These are phyloP conservation scores for Eucalyptus microcorys DNA, from an alignment of 345 rosid genomes.

Conservation along the genomic window DNA sequence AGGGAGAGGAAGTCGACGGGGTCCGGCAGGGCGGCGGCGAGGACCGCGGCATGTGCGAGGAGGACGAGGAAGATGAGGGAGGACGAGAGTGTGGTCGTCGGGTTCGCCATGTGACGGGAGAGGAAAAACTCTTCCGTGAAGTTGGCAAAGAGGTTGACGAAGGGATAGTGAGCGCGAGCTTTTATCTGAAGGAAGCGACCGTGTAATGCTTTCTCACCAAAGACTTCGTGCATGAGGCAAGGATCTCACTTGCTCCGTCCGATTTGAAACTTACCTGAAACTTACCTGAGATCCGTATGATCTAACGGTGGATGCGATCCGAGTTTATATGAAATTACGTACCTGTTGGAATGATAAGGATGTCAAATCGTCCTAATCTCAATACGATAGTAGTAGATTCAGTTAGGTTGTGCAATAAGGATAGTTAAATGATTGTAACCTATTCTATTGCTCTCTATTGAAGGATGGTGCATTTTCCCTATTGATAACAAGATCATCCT, in stretches of 20 bases:
- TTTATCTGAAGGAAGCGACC: not conserved
- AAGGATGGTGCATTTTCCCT: too few species aligned
- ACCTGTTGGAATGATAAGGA: too few species aligned
- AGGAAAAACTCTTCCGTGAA: not conserved
- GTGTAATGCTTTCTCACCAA: not conserved
- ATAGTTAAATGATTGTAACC: too few species aligned
- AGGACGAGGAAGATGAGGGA: not conserved
- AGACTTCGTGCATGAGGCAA: not conserved
- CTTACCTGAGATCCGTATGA: not conserved
- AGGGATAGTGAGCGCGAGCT: not conserved
- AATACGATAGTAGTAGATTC: too few species aligned
- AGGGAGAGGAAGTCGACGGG: slow-evolving; percentile 87
- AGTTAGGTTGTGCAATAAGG: too few species aligned
- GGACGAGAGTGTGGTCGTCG: not conserved
- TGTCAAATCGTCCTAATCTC: too few species aligned
- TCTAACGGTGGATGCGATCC: not conserved
- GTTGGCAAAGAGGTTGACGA: not conserved
- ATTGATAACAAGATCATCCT: too few species aligned
- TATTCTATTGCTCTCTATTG: too few species aligned
- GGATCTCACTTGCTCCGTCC: not conserved
- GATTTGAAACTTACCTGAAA: too few species aligned
- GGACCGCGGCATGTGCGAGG: not conserved
- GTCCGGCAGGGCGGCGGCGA: slow-evolving; percentile 11
- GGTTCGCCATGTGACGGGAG: not conserved
- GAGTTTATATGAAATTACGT: too few species aligned